Evolutionary conservation across 2,329 filamentous ascomycete species (phyloP).

Genomic region (Apiospora hydei): DNA sequence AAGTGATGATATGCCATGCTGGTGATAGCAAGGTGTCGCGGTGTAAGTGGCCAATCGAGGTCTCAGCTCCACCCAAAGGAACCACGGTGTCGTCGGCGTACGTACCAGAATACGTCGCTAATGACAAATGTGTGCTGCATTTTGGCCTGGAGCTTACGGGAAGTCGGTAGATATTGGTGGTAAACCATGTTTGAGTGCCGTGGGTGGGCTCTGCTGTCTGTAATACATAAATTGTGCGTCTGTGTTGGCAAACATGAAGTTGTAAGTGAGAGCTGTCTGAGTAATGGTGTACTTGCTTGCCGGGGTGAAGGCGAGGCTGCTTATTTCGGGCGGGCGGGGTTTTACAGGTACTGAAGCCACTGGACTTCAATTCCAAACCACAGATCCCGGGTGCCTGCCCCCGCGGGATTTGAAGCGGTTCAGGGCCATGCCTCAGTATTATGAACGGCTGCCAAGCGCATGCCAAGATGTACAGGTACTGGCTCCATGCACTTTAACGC

Average conservation of each 20-base stretch:
- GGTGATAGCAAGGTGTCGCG: constrained; percentile 21
- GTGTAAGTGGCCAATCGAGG: constrained; percentile 18
- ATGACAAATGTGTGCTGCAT: background rate
- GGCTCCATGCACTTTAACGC: background rate
- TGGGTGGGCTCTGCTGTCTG: background rate
- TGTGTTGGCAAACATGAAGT: background rate
- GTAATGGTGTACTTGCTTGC: background rate
- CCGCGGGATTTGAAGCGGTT: background rate
- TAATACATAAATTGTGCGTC: background rate
- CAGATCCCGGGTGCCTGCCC: background rate
- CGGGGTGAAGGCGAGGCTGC: background rate
- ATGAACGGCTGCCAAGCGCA: background rate
- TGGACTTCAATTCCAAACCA: background rate
- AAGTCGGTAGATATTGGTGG: background rate
- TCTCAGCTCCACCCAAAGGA: background rate
- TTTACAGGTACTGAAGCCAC: background rate
- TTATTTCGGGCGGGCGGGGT: background rate
- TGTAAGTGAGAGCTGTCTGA: background rate
- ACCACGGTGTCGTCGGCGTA: background rate
- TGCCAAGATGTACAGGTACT: background rate
- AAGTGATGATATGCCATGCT: constrained; percentile 14
- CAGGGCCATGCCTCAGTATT: background rate
- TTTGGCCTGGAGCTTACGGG: background rate
- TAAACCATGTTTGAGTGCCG: background rate
- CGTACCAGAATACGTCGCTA: background rate